phyloP scores from a whole-genome alignment of 768 basidiomycete genomes.

The Fistulinella prunicolor region DNA sequence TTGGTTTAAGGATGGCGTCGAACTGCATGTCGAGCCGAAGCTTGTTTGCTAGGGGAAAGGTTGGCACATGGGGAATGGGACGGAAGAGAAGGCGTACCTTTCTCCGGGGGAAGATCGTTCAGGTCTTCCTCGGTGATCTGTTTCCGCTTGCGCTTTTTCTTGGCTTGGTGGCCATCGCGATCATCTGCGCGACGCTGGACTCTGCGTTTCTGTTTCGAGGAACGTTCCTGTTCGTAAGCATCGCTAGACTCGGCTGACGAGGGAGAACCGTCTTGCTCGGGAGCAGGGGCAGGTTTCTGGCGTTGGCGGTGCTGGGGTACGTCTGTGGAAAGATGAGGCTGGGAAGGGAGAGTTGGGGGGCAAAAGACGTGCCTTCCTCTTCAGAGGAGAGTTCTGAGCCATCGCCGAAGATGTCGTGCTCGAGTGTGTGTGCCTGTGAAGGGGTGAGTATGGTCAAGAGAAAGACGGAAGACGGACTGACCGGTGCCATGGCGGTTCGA shows the following conservation, averaged over 20 bases:
- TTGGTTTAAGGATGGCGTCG: slow-evolving; percentile 83
- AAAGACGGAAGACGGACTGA: neutral
- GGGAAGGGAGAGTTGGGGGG: neutral
- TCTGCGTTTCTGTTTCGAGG: slow-evolving; percentile 23
- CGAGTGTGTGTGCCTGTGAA: slow-evolving; percentile 38
- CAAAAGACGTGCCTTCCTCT: slow-evolving; percentile 46
- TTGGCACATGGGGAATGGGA: neutral
- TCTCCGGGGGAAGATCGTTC: slow-evolving; percentile 69
- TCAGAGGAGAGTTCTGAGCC: slow-evolving; percentile 82
- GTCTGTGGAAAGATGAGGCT: slow-evolving; percentile 30
- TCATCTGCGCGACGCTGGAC: slow-evolving; percentile 43
- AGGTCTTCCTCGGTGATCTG: slow-evolving; percentile 63
- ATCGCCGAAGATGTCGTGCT: slow-evolving; percentile 77
- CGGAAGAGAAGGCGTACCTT: slow-evolving; percentile 47
- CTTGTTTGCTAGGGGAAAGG: slow-evolving; percentile 57
- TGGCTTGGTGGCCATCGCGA: slow-evolving; percentile 34
- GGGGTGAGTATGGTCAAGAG: neutral
- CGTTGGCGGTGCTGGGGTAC: slow-evolving; percentile 42
- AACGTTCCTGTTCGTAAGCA: slow-evolving; percentile 47
- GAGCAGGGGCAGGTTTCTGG: slow-evolving; percentile 27
- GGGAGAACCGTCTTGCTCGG: slow-evolving; percentile 34
- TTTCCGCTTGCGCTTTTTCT: slow-evolving; percentile 58
- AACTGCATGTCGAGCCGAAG: slow-evolving; percentile 77
- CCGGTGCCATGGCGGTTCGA: slow-evolving; percentile 14
- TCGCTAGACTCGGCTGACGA: slow-evolving; percentile 46